Evolutionary conservation across 1,139 yeast genomes (phyloP).

Genomic region (Zygosaccharomyces pseudobailii): DNA sequence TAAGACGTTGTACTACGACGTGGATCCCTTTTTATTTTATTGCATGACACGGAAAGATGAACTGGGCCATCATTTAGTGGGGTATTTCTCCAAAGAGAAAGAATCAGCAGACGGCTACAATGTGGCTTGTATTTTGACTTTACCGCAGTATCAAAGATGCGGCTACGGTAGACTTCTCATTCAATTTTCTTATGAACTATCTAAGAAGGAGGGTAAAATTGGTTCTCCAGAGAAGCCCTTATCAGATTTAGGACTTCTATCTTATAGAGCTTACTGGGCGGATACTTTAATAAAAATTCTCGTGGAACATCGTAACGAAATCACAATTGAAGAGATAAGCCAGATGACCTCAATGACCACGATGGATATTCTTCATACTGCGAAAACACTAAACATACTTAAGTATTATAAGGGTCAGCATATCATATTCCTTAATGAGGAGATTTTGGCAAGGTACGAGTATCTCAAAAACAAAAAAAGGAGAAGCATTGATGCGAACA

Average conservation of each 20-base stretch:
- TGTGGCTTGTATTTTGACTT: constrained; percentile 91
- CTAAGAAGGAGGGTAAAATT: constrained; percentile 78
- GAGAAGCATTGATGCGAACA: constrained; percentile 68
- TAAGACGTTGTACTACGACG: constrained; percentile 92
- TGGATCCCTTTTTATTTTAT: constrained; percentile 92
- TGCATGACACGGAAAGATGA: constrained; percentile 90
- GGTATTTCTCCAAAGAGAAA: constrained; percentile 93
- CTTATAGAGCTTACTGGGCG: constrained; percentile 96
- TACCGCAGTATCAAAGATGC: constrained; percentile 93
- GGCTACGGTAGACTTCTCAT: constrained; percentile 91
- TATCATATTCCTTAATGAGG: constrained; percentile 85
- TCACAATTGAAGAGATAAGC: constrained; percentile 90
- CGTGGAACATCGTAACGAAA: constrained; percentile 63
- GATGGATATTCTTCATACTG: constrained; percentile 87
- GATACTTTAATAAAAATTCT: constrained; percentile 75
- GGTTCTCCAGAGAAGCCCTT: constrained; percentile 98
- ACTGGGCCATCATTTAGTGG: constrained; percentile 90
- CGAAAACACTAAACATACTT: constrained; percentile 84
- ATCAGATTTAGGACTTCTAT: constrained; percentile 86
- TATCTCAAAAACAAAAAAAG: constrained; percentile 68
- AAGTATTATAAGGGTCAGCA: constrained; percentile 95
- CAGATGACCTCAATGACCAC: constrained; percentile 90
- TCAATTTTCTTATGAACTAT: constrained; percentile 87
- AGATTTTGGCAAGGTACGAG: constrained; percentile 71
- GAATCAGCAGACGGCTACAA: constrained; percentile 95